These are phyloP conservation scores for Plasmodium vivax DNA, from an alignment of 169 alveolate species.

Conservation along the genomic window DNA sequence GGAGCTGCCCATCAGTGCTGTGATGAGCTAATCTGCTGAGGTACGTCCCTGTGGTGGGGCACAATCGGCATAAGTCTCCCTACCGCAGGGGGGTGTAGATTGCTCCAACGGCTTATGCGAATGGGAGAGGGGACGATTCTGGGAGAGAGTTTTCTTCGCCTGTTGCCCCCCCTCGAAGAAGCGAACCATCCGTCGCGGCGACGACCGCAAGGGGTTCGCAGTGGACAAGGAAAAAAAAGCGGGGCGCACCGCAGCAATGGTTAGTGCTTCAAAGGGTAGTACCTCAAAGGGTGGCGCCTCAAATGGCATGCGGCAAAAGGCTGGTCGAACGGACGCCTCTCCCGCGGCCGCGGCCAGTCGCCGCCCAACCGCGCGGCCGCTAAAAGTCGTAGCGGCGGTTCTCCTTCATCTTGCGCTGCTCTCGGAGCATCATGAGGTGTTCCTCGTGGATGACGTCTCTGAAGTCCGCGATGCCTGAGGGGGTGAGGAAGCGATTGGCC, in stretches of 20 bases:
- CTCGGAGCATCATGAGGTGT: conserved; percentile 65
- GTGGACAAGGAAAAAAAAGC: neutral
- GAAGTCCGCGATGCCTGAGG: conserved; percentile 78
- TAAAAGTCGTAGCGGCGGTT: conserved; percentile 54
- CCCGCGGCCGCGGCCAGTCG: neutral
- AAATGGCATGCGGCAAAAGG: neutral
- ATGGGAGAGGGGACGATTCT: neutral
- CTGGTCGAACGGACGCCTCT: neutral
- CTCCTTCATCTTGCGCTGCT: conserved; percentile 64
- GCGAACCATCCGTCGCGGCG: neutral
- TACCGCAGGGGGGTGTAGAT: neutral
- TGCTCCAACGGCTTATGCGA: neutral
- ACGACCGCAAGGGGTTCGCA: neutral
- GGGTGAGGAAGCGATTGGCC: neutral
- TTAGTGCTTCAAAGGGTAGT: no score
- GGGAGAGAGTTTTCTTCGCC: neutral
- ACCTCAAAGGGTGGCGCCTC: no score
- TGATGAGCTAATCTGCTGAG: neutral
- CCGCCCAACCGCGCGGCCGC: neutral
- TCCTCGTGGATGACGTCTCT: conserved; percentile 77
- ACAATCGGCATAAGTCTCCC: neutral
- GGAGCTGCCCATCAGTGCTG: neutral
- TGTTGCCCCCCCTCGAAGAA: neutral
- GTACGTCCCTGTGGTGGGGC: neutral
- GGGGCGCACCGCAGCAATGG: no score